phyloP scores from a whole-genome alignment of 441 rosid species.

The Populus hybrid region DNA sequence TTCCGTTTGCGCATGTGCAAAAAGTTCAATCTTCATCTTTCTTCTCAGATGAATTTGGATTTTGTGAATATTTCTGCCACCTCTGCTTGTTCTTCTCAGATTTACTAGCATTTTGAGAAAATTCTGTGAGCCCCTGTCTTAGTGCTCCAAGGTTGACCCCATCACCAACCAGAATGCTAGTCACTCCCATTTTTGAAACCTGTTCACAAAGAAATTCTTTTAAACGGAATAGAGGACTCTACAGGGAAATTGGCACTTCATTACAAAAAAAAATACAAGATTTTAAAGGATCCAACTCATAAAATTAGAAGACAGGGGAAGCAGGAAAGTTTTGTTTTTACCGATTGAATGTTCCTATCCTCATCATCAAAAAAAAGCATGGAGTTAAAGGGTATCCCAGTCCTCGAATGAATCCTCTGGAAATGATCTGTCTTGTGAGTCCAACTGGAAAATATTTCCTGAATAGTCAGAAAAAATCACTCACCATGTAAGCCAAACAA shows the following conservation, averaged over 20 bases:
- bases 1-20: too few relatives aligned
- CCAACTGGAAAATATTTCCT: constrained; percentile 87
- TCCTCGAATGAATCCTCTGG: constrained; percentile 71
- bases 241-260: neutral
- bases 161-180: constrained; percentile 64
- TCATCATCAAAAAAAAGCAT: constrained; percentile 95
- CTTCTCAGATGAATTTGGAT: constrained; percentile 44
- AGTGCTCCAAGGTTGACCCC: constrained; percentile 77
- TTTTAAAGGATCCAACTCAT: neutral
- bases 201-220: constrained; percentile 18
- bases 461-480: constrained; percentile 17
- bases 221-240: neutral
- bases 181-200: constrained; percentile 88
- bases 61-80: constrained; percentile 58
- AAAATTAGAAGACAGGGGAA: neutral
- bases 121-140: constrained; percentile 60
- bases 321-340: constrained; percentile 21
- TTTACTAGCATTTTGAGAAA: constrained; percentile 42
- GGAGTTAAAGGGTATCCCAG: constrained; percentile 52
- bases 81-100: constrained; percentile 63
- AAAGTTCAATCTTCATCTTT: constrained; percentile 31
- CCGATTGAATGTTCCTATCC: constrained; percentile 72
- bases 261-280: neutral
- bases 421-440: constrained; percentile 85
- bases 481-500: neutral